Percentiles rank a stretch among this genome's conserved stretches.
Evolutionary conservation across 2,329 filamentous ascomycete genomes (phyloP).

Genomic region (Lecanicillium sp.): DNA sequence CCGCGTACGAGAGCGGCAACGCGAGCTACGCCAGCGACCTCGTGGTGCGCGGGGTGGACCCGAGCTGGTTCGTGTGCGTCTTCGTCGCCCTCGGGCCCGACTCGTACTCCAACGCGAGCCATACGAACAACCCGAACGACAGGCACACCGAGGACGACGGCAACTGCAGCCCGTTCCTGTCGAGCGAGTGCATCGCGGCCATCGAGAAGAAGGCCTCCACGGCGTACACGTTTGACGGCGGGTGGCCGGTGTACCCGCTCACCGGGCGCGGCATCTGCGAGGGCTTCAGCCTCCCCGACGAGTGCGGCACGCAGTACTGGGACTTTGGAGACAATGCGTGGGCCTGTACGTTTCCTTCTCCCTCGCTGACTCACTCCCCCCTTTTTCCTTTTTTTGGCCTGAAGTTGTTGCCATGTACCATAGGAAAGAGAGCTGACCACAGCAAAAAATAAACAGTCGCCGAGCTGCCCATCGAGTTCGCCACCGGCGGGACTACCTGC

Average conservation of each 20-base stretch:
- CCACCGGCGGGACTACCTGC: neutral
- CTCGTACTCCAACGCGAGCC: neutral
- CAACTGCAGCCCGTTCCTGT: constrained; percentile 4
- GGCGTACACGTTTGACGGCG: neutral
- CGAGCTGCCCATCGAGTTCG: neutral
- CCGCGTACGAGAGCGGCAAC: neutral
- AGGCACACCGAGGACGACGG: neutral
- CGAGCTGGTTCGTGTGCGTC: constrained; percentile 4
- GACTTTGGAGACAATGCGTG: constrained; percentile 1
- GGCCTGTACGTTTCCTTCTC: neutral
- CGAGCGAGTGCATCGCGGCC: neutral
- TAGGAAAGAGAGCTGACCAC: too few relatives aligned
- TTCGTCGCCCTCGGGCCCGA: neutral
- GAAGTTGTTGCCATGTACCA: neutral
- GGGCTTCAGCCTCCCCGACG: neutral
- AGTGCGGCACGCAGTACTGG: neutral
- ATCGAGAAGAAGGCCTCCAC: constrained; percentile 5
- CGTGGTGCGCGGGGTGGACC: neutral
- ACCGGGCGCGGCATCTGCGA: neutral
- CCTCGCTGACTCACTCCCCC: too few relatives aligned
- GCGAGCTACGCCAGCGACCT: neutral
- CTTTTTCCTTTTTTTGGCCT: neutral
- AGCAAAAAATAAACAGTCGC: too few relatives aligned
- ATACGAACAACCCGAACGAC: neutral
- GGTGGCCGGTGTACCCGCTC: neutral